Conservation (phyloP, 2,329 filamentous ascomycete species). For the Gaeumannomyces sp. region DNA sequence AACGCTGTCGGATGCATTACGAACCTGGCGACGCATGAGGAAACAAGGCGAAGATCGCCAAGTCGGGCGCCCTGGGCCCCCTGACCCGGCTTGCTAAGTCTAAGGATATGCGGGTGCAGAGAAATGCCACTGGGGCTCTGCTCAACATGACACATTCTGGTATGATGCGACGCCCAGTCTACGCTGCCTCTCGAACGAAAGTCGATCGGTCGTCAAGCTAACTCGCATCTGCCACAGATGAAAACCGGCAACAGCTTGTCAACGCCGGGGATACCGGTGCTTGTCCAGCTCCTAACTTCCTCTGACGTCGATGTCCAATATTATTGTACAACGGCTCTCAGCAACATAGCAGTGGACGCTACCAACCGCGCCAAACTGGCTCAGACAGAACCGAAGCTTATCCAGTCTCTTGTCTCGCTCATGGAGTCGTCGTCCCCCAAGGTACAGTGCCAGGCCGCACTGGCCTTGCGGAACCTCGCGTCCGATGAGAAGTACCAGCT, state of each 20-base stretch:
- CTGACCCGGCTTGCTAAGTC: conserved; percentile 91
- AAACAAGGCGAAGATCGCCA: conserved; percentile 99
- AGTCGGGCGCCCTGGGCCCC: conserved; percentile 85
- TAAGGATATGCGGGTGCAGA: conserved; percentile 96
- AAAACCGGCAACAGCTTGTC: conserved; percentile 95
- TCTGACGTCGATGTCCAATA: conserved; percentile 97
- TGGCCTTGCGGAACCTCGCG: conserved; percentile 88
- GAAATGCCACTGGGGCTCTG: conserved; percentile 91
- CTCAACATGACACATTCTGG: conserved; percentile 99
- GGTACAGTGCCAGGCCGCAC: conserved; percentile 93
- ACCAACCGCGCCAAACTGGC: conserved; percentile 87
- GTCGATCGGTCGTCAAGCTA: conserved; percentile 10
- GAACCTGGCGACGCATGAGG: conserved; percentile 94
- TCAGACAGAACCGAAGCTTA: conserved; percentile 82
- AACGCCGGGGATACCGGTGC: conserved; percentile 93
- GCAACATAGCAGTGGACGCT: conserved; percentile 94
- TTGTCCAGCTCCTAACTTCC: conserved; percentile 90
- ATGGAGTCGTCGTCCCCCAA: conserved; percentile 98
- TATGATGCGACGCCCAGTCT: conserved; percentile 34
- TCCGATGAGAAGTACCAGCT: conserved; percentile 99
- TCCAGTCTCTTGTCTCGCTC: conserved; percentile 87
- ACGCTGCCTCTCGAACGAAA: neutral
- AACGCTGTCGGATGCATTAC: conserved; percentile 99
- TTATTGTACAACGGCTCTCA: conserved; percentile 96
- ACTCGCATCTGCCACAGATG: conserved; percentile 52